Percentiles rank a stretch among this genome's conserved stretches.
These are phyloP conservation scores for Poa annua DNA, from an alignment of 176 grass and related monocot species.

Conservation along the genomic window DNA sequence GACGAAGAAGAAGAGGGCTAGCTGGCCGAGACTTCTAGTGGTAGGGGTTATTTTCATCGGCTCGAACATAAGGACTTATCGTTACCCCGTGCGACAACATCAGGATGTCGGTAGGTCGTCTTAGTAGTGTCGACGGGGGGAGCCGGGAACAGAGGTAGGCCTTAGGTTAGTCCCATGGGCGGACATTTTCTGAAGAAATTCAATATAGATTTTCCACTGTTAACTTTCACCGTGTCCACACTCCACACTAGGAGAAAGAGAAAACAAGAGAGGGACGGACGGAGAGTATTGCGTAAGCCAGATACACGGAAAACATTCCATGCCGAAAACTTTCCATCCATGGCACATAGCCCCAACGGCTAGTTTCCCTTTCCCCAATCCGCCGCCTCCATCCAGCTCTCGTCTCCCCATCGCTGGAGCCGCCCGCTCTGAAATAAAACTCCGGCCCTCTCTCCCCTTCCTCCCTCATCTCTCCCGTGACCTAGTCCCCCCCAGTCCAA, in stretches of 20 bases:
- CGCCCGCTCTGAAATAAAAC: neutral
- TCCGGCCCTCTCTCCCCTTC: neutral
- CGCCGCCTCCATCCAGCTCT: neutral
- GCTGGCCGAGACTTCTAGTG: too few relatives aligned
- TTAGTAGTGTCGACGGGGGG: too few relatives aligned
- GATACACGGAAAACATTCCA: neutral
- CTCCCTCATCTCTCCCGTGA: neutral
- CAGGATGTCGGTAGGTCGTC: too few relatives aligned
- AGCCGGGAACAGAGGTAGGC: too few relatives aligned
- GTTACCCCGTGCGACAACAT: too few relatives aligned
- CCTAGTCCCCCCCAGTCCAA: neutral
- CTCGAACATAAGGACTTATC: too few relatives aligned
- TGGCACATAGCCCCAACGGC: neutral
- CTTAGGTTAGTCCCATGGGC: too few relatives aligned
- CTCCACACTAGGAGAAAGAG: neutral
- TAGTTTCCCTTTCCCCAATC: neutral
- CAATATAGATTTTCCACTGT: neutral
- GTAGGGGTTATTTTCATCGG: too few relatives aligned
- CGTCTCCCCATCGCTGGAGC: conserved; percentile 52
- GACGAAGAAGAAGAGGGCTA: too few relatives aligned
- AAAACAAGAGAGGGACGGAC: neutral
- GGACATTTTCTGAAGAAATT: neutral
- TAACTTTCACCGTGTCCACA: neutral
- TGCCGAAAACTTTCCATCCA: neutral
- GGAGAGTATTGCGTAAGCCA: neutral